phyloP scores from a whole-genome alignment of 805 yeast species.

The Metschnikowia henanensis region DNA sequence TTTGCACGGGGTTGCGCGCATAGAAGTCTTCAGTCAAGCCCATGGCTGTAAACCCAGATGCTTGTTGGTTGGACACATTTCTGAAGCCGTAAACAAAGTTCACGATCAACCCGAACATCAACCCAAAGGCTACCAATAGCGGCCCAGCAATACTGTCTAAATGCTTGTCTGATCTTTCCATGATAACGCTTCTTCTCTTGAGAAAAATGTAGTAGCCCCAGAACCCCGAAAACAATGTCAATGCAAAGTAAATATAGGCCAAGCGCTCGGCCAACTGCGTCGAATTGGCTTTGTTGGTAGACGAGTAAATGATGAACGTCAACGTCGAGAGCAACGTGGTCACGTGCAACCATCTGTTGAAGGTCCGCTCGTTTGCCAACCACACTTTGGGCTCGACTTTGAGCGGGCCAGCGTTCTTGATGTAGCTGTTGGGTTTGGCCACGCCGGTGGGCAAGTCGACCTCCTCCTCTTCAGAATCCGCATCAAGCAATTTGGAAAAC shows the following conservation, averaged over 20 bases:
- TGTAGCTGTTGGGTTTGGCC: constrained; percentile 69
- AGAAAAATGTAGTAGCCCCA: constrained; percentile 89
- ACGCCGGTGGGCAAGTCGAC: constrained; percentile 88
- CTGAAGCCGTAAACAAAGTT: constrained; percentile 69
- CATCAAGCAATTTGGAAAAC: constrained; percentile 48
- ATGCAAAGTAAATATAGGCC: constrained; percentile 77
- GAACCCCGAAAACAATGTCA: constrained; percentile 78
- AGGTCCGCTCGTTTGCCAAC: constrained; percentile 98
- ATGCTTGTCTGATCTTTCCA: constrained; percentile 81
- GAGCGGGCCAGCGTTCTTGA: constrained; percentile 88
- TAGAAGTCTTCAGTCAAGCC: constrained; percentile 31
- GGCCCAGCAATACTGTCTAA: constrained; percentile 93
- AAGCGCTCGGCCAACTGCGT: constrained; percentile 62
- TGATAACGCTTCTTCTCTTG: constrained; percentile 69
- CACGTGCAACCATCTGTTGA: constrained; percentile 92
- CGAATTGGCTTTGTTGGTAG: constrained; percentile 67
- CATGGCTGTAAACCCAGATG: constrained; percentile 18
- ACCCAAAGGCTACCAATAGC: constrained; percentile 67
- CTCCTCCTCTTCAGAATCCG: constrained; percentile 84
- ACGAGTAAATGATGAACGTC: constrained; percentile 80
- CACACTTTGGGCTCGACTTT: constrained; percentile 97
- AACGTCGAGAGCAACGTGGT: constrained; percentile 81
- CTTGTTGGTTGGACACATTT: constrained; percentile 21
- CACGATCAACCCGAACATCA: constrained; percentile 62
- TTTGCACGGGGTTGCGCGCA: constrained; percentile 33